Evolutionary conservation across 2,329 filamentous ascomycete genomes (phyloP).

Genomic region (Aureobasidium sp.): DNA sequence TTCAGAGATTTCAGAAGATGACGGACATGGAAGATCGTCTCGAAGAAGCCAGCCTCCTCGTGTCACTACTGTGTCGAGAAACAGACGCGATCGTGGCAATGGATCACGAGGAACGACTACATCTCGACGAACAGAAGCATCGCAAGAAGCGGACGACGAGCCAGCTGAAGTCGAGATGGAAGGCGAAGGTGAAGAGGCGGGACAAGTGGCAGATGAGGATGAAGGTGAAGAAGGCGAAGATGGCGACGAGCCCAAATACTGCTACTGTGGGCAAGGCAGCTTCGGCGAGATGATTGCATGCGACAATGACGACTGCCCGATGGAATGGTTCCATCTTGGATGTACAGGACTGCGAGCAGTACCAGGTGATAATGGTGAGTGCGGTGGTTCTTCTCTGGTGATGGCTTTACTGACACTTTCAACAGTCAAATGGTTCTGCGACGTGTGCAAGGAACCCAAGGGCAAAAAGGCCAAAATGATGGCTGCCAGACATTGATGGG

Average conservation of each 20-base stretch:
- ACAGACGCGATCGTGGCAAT: slow-evolving; percentile 3
- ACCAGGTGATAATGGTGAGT: slow-evolving; percentile 42
- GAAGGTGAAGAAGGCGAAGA: slow-evolving; percentile 44
- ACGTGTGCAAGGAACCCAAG: slow-evolving; percentile 32
- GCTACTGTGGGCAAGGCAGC: slow-evolving; percentile 55
- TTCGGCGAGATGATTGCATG: slow-evolving; percentile 62
- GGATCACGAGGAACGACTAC: slow-evolving; percentile 8
- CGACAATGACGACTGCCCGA: slow-evolving; percentile 54
- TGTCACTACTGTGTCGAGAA: slow-evolving; percentile 25
- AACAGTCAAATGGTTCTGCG: slow-evolving; percentile 41
- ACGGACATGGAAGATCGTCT: slow-evolving; percentile 16
- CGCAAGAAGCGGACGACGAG: slow-evolving; percentile 15
- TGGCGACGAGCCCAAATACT: slow-evolving; percentile 52
- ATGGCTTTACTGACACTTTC: neutral
- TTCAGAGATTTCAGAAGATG: neutral
- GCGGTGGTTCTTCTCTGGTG: neutral
- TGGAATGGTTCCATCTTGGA: slow-evolving; percentile 60
- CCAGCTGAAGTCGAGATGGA: slow-evolving; percentile 18
- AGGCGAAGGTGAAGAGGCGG: slow-evolving; percentile 23
- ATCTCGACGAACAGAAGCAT: slow-evolving; percentile 11
- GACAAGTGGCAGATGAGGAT: slow-evolving; percentile 39
- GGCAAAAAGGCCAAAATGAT: slow-evolving; percentile 6
- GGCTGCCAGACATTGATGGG: slow-evolving; percentile 4
- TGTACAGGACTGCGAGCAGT: slow-evolving; percentile 54
- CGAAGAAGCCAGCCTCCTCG: slow-evolving; percentile 17